Evolutionary conservation across 352 stramenopile species (phyloP).

Genomic region (Phytophthora podocarpi): DNA sequence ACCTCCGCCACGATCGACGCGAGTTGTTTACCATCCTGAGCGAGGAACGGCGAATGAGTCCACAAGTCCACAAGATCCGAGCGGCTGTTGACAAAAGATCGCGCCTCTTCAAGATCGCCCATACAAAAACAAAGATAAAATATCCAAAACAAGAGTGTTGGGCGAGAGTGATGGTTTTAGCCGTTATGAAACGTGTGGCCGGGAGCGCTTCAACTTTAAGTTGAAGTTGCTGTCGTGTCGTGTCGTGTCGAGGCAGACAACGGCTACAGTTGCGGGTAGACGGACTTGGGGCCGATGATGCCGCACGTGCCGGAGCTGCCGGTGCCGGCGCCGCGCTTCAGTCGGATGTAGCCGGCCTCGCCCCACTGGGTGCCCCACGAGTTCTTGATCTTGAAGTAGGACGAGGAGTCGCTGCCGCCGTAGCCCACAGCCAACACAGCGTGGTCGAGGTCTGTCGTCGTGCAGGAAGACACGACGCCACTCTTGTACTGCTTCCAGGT

Average conservation of each 20-base stretch:
- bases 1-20: conserved; percentile 1
- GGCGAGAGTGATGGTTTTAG: conserved; percentile 9
- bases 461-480: conserved; percentile 88
- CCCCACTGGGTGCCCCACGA: conserved; percentile 96
- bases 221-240: too few species aligned
- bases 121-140: conserved; percentile 30
- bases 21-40: conserved; percentile 10
- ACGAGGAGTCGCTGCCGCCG: conserved; percentile 42
- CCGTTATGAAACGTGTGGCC: conserved; percentile 22
- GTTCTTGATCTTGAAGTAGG: conserved; percentile 98
- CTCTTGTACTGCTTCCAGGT: conserved; percentile 98
- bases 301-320: conserved; percentile 50
- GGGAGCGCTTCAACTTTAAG: conserved; percentile 21
- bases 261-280: conserved; percentile 66
- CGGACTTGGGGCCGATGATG: conserved; percentile 58
- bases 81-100: conserved; percentile 14
- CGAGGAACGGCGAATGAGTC: conserved; percentile 14
- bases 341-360: conserved; percentile 93
- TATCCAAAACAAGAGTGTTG: conserved; percentile 20
- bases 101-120: conserved; percentile 25
- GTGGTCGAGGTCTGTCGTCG: conserved; percentile 95
- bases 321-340: conserved; percentile 81
- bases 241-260: too few species aligned
- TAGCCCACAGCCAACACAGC: conserved; percentile 98
- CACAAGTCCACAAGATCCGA: background rate